Evolutionary conservation across 768 basidiomycete genomes (phyloP).

Genomic region (Mycena capillaripes): DNA sequence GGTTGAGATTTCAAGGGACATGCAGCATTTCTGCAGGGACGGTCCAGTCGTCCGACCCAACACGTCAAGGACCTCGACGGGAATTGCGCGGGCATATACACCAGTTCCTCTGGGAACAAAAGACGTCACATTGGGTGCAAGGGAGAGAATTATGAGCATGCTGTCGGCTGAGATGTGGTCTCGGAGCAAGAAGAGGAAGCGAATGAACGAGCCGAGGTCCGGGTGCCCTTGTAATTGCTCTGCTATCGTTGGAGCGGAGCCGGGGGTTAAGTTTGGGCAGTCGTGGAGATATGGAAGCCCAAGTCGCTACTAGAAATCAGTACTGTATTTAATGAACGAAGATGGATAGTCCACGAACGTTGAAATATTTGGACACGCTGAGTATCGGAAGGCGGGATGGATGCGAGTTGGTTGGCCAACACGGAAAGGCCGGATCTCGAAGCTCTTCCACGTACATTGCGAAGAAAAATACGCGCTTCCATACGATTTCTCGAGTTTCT

Average conservation of each 20-base stretch:
- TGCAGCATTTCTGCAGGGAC: neutral
- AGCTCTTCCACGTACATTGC: conserved; percentile 4
- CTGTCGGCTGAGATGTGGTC: too few species aligned
- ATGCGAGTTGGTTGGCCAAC: neutral
- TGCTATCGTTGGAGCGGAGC: neutral
- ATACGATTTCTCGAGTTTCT: neutral
- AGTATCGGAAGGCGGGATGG: conserved; percentile 1
- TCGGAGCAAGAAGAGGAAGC: too few species aligned
- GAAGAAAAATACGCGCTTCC: conserved; percentile 1
- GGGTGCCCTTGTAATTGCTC: neutral
- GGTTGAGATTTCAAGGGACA: neutral
- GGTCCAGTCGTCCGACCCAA: neutral
- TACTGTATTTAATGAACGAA: neutral
- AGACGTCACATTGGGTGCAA: neutral
- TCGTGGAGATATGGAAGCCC: neutral
- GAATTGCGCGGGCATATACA: neutral
- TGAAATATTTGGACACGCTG: neutral
- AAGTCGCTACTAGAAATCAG: neutral
- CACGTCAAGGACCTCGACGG: neutral
- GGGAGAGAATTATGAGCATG: neutral
- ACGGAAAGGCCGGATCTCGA: too few species aligned
- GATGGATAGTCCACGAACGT: neutral
- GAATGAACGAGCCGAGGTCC: neutral
- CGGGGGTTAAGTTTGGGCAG: neutral
- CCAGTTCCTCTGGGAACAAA: neutral